phyloP scores from a whole-genome alignment of 2,329 filamentous ascomycete species.

The Fusarium chlamydosporum region DNA sequence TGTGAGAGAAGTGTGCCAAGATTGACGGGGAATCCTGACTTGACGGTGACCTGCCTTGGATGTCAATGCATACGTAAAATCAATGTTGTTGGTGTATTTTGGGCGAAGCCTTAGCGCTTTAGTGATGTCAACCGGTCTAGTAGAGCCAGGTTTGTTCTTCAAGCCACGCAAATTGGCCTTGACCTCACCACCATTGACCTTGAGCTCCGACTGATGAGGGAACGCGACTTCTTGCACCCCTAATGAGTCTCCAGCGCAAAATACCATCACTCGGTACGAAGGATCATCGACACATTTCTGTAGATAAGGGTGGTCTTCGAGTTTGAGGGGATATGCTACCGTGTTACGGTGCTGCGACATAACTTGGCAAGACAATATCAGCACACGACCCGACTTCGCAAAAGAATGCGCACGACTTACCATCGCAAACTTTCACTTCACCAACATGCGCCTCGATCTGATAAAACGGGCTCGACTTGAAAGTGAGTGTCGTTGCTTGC shows the following conservation, averaged over 20 bases:
- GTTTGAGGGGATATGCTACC: constrained; percentile 60
- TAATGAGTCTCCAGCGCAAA: constrained; percentile 78
- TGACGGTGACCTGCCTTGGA: constrained; percentile 74
- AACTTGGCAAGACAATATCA: constrained; percentile 55
- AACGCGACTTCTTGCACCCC: constrained; percentile 85
- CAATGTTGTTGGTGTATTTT: constrained; percentile 80
- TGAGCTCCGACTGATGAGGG: constrained; percentile 92
- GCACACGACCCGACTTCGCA: constrained; percentile 3
- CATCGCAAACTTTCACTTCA: constrained; percentile 76
- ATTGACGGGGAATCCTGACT: constrained; percentile 33
- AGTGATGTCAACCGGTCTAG: constrained; percentile 93
- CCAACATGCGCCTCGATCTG: constrained; percentile 76
- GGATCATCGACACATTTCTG: constrained; percentile 71
- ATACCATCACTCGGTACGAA: constrained; percentile 82
- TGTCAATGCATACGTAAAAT: constrained; percentile 93
- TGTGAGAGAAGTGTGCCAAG: constrained; percentile 38
- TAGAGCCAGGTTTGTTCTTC: constrained; percentile 97
- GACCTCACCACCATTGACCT: constrained; percentile 88
- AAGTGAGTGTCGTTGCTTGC: constrained; percentile 48
- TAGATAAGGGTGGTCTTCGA: constrained; percentile 67
- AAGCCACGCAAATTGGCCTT: constrained; percentile 94
- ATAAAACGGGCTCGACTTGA: constrained; percentile 89
- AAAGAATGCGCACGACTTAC: constrained; percentile 63
- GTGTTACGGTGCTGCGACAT: constrained; percentile 69
- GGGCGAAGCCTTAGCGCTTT: constrained; percentile 77